Base-by-base conservation (phyloP, 2,329 filamentous ascomycete genomes). In the Ophiostoma montium region DNA sequence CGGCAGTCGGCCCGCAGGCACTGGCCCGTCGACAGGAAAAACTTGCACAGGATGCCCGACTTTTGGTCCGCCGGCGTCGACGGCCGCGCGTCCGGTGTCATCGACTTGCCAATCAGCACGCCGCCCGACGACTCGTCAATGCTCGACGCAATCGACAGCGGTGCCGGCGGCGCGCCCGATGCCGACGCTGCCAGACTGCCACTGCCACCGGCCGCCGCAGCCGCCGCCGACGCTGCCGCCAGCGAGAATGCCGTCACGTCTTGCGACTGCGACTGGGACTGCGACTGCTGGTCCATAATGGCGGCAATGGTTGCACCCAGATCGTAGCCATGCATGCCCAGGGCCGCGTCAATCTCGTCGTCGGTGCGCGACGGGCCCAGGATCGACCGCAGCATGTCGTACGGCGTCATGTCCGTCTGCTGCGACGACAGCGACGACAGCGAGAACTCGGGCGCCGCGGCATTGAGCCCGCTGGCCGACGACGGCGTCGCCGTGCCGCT, bases 361-460 rank as follows among this genome's bases (percentile, higher is more conserved):
- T 96, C 90, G 2, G 86, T 84, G 60, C 85, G 83, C 49, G 86
- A 81, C 58, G 92, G 87, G 44, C 90, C 87, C 23, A 98, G 72
- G 36, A 98, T 94, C 6, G 90, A 95, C 53, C 92, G 85, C 50
- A 98, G 74, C 78, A 98, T 96, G 62, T 98, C 92, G 65, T 95
- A 95, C 1, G 92, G 90, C 51, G 86, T 94, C 90, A 98, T 96
- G 60, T 96, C 89, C 50, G 80, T 78, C 60, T 84, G 84, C 61
- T 82, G 77, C 46, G 74, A 67, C 31, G 74, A 70, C 13, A 48
- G 27, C 2, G 53, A 52, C 16, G 53, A 52, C 23, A 55, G 47
- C 1, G 75, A 73, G 57, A 78, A 95, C 63, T 95, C 88, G 21
- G 89, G 84, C 5, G 86, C 86, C 13, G 83, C 83, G 39, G 80